These are phyloP conservation scores for Camelina neglecta DNA, from an alignment of 345 rosid species.

Conservation along the genomic window DNA sequence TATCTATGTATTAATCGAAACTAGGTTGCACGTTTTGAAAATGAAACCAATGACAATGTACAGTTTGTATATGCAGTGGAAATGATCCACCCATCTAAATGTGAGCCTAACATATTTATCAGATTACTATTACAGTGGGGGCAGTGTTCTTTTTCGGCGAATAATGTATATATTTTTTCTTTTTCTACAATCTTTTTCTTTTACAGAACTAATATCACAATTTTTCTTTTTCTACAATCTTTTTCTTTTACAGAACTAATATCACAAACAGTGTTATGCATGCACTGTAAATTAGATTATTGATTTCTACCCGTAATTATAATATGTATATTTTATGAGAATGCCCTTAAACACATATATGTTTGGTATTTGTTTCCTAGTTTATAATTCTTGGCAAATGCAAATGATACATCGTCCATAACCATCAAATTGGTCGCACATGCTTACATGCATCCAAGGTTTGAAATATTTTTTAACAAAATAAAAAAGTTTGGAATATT, in stretches of 20 bases:
- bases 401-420: conserved; percentile 3
- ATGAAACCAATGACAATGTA: background rate
- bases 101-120: conserved; percentile 18
- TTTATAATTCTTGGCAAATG: conserved; percentile 15
- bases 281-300: background rate
- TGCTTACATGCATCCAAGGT: background rate
- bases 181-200: background rate
- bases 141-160: background rate
- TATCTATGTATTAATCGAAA: background rate
- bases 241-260: background rate
- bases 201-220: background rate
- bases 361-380: background rate
- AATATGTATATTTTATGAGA: background rate
- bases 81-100: conserved; percentile 10
- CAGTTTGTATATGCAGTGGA: background rate
- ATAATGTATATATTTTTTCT: background rate
- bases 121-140: background rate
- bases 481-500: background rate
- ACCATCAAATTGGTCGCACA: conserved; percentile 13
- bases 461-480: background rate
- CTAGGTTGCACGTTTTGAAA: conserved; percentile 23
- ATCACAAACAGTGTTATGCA: background rate
- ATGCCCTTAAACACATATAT: too few species aligned
- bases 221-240: too few species aligned
- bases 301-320: conserved; percentile 1